These are phyloP conservation scores for Arthrobotrys musiformis DNA, from an alignment of 2,329 filamentous ascomycete genomes.

Conservation along the genomic window DNA sequence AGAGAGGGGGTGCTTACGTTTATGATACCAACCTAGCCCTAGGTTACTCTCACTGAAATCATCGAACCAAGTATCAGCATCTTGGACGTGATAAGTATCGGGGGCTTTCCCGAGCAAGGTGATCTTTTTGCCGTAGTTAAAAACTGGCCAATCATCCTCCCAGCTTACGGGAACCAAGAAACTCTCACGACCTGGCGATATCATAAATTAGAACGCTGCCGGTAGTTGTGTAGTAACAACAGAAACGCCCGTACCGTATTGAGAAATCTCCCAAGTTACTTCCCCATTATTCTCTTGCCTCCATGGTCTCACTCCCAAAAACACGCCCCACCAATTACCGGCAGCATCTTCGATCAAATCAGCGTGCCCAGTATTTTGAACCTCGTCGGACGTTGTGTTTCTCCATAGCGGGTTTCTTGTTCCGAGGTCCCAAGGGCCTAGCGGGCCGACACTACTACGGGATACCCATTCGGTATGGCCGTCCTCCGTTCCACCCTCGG, in stretches of 20 bases:
- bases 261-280: constrained; percentile 46
- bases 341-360: constrained; percentile 66
- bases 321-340: constrained; percentile 67
- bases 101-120: constrained; percentile 60
- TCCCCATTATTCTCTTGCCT: constrained; percentile 37
- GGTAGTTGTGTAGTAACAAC: not conserved
- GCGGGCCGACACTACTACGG: constrained; percentile 63
- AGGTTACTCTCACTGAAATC: constrained; percentile 27
- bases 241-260: constrained; percentile 23
- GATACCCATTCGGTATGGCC: constrained; percentile 72
- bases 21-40: constrained; percentile 43
- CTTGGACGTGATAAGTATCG: constrained; percentile 29
- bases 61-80: constrained; percentile 43
- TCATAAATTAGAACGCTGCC: not conserved
- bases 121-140: constrained; percentile 66
- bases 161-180: constrained; percentile 67
- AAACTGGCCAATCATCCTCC: constrained; percentile 67
- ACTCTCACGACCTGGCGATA: constrained; percentile 64
- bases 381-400: constrained; percentile 56
- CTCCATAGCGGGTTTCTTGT: constrained; percentile 67
- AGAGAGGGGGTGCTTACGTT: constrained; percentile 17
- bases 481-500: constrained; percentile 72
- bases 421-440: constrained; percentile 65
- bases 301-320: constrained; percentile 60
- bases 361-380: constrained; percentile 68